These are phyloP conservation scores for Vitis labrusca DNA, from an alignment of 164 flowering plant genomes.

Conservation along the genomic window DNA sequence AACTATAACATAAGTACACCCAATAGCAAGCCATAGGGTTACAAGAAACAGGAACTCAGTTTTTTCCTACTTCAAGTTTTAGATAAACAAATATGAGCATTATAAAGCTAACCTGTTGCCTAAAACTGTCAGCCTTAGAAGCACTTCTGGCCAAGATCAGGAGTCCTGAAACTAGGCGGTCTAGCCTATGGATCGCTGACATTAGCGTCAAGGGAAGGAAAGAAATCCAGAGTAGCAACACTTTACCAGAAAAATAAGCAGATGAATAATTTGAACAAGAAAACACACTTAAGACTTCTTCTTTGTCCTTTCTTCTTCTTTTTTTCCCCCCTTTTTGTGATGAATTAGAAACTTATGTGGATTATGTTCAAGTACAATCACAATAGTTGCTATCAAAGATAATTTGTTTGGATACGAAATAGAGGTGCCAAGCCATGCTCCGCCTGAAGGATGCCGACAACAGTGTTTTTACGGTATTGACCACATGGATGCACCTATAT, in stretches of 20 bases:
- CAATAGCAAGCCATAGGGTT: too few relatives aligned
- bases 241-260: neutral
- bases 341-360: neutral
- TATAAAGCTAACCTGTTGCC: slow-evolving; percentile 68
- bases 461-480: slow-evolving; percentile 96
- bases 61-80: neutral
- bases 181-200: slow-evolving; percentile 88
- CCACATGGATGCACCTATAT: slow-evolving; percentile 97
- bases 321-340: too few relatives aligned
- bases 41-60: too few relatives aligned
- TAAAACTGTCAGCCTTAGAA: slow-evolving; percentile 73
- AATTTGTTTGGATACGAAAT: slow-evolving; percentile 76
- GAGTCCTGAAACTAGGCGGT: slow-evolving; percentile 95
- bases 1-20: too few relatives aligned
- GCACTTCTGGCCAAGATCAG: slow-evolving; percentile 90
- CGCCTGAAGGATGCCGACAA: slow-evolving; percentile 92
- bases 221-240: slow-evolving; percentile 4
- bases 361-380: neutral
- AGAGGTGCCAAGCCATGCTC: slow-evolving; percentile 86
- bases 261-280: neutral
- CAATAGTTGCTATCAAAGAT: neutral
- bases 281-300: neutral
- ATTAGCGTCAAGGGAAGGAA: slow-evolving; percentile 34
- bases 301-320: too few relatives aligned
- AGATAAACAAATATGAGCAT: neutral